phyloP scores from a whole-genome alignment of 345 rosid species.

The Syzygium oleosum region DNA sequence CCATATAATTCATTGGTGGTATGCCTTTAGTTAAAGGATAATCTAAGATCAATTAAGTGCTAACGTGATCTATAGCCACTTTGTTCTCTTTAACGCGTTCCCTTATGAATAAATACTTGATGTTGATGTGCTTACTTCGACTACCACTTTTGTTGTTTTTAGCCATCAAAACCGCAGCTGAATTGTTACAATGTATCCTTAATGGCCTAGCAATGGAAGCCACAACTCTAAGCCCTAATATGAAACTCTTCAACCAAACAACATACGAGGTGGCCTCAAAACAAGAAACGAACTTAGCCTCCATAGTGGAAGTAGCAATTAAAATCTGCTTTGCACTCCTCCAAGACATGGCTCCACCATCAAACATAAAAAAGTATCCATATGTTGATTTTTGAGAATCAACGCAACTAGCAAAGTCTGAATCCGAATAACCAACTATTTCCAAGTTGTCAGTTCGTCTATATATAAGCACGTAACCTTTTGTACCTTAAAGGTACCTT shows the following conservation, averaged over 20 bases:
- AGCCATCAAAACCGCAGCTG: background rate
- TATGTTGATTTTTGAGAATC: background rate
- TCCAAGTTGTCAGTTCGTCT: too few species aligned
- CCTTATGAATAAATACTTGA: background rate
- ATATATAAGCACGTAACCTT: too few species aligned
- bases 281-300: background rate
- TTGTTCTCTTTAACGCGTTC: background rate
- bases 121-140: background rate
- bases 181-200: background rate
- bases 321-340: too few species aligned
- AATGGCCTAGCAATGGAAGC: background rate
- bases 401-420: too few species aligned
- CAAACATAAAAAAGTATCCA: background rate
- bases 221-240: background rate
- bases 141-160: background rate
- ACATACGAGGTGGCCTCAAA: background rate
- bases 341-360: background rate
- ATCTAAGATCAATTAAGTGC: background rate
- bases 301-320: too few species aligned
- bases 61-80: background rate
- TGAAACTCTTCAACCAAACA: background rate
- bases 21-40: background rate
- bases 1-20: background rate
- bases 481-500: too few species aligned
- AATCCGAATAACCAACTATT: too few species aligned